A percentile compares a stretch with the other conserved stretches of the same genome.
Evolutionary conservation across 371 early-diverging fungal genomes (phyloP).

Genomic region (Mycotypha africana): DNA sequence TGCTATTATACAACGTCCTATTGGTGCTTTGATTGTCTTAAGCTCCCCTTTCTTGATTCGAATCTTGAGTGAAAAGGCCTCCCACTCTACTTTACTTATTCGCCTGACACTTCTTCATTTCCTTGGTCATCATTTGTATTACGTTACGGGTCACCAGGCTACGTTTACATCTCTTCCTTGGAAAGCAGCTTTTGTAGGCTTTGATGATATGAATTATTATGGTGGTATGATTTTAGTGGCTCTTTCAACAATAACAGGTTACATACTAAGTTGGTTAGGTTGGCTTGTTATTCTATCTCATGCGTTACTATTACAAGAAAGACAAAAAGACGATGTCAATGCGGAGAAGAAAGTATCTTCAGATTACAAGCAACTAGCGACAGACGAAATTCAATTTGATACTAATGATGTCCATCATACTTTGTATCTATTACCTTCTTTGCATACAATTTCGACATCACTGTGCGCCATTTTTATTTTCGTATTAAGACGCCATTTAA

Average conservation of each 20-base stretch:
- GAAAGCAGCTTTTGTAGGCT: conserved; percentile 84
- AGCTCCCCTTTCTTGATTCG: conserved; percentile 10
- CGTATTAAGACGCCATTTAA: conserved; percentile 77
- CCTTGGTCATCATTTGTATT: conserved; percentile 70
- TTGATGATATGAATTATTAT: conserved; percentile 63
- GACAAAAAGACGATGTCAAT: too few species aligned
- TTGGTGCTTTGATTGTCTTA: conserved; percentile 21
- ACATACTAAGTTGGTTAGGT: conserved; percentile 48
- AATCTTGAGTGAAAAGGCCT: too few species aligned
- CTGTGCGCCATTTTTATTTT: conserved; percentile 51
- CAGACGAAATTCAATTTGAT: too few species aligned
- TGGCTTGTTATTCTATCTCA: conserved; percentile 21
- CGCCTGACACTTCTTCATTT: conserved; percentile 30
- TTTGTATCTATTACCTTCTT: conserved; percentile 30
- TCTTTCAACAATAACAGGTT: conserved; percentile 74
- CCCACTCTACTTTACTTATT: conserved; percentile 14
- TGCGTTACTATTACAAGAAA: too few species aligned
- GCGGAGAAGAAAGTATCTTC: conserved; percentile 5
- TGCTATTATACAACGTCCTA: conserved; percentile 34
- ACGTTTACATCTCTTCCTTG: conserved; percentile 87
- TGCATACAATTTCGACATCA: conserved; percentile 47
- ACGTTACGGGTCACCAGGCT: conserved; percentile 89
- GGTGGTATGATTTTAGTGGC: conserved; percentile 70
- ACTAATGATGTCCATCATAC: too few species aligned
- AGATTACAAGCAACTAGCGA: neutral